phyloP scores from a whole-genome alignment of 2,329 filamentous ascomycete genomes.

The Phialocephala sp. region DNA sequence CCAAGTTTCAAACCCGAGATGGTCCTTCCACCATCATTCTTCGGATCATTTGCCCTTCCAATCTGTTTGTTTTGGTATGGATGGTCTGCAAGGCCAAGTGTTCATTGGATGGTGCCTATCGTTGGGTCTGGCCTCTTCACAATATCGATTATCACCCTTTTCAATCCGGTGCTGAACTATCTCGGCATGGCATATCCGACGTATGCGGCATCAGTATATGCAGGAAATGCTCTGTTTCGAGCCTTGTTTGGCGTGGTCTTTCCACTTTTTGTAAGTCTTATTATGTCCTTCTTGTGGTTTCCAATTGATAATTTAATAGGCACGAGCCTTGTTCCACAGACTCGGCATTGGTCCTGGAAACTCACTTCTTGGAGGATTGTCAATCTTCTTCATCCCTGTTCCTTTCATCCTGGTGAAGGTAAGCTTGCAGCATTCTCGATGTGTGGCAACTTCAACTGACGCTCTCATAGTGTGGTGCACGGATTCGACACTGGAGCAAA shows the following conservation, averaged over 20 bases:
- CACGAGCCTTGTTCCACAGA: neutral
- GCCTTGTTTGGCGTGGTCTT: neutral
- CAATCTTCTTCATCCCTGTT: neutral
- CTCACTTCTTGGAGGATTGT: neutral
- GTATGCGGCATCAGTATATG: neutral
- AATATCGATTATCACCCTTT: neutral
- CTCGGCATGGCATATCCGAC: neutral
- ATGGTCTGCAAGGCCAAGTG: conserved; percentile 55
- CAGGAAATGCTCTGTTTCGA: neutral
- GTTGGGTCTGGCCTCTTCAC: conserved; percentile 57
- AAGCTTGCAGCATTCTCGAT: neutral
- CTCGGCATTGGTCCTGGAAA: neutral
- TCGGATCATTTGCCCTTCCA: conserved; percentile 55
- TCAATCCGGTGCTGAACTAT: conserved; percentile 1
- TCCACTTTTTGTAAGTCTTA: neutral
- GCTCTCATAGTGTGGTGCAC: neutral
- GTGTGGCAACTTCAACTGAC: neutral
- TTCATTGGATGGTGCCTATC: conserved; percentile 61
- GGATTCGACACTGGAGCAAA: neutral
- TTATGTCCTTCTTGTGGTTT: neutral
- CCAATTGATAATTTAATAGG: neutral
- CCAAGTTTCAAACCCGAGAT: neutral
- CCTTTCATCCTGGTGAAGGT: neutral
- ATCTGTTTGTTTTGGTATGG: conserved; percentile 63
- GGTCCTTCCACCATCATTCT: conserved; percentile 50